A percentile compares a stretch with the other conserved stretches of the same genome.
phyloP scores from a whole-genome alignment of 345 rosid species.

The Carallia pectinifolia region DNA sequence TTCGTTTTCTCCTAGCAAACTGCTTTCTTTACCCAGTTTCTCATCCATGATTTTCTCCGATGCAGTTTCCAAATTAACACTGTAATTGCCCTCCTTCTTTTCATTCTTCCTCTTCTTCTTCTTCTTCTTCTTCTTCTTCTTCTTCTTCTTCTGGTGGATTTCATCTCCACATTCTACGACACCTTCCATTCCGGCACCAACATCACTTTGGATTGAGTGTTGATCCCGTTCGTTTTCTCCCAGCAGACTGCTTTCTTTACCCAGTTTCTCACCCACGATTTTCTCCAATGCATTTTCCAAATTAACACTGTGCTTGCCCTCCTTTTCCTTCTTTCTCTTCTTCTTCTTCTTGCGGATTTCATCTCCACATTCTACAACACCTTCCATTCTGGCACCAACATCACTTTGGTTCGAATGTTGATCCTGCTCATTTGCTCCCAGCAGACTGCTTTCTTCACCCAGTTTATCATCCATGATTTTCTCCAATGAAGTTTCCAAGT shows the following conservation, averaged over 20 bases:
- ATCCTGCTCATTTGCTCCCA: neutral
- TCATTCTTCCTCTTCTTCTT: conserved; percentile 14
- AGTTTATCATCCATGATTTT: neutral
- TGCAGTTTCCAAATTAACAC: conserved; percentile 3
- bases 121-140: neutral
- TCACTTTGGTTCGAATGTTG: neutral
- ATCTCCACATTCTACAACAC: neutral
- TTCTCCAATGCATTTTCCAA: neutral
- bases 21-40: neutral
- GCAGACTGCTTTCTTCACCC: neutral
- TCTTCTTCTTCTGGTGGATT: neutral
- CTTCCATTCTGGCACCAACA: neutral
- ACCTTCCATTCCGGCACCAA: neutral
- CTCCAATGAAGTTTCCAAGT: neutral
- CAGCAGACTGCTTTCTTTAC: neutral
- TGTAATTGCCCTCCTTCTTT: conserved; percentile 10
- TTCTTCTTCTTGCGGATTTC: neutral
- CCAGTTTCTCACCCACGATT: neutral
- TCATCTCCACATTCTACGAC: neutral
- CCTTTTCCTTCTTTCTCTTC: neutral
- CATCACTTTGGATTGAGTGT: neutral
- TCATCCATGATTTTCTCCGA: neutral
- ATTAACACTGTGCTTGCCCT: conserved; percentile 1
- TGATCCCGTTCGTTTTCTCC: neutral
- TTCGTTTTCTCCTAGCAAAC: too few relatives aligned